These are phyloP conservation scores for Trypanosoma avium DNA, from an alignment of 208 protist species.

Conservation along the genomic window DNA sequence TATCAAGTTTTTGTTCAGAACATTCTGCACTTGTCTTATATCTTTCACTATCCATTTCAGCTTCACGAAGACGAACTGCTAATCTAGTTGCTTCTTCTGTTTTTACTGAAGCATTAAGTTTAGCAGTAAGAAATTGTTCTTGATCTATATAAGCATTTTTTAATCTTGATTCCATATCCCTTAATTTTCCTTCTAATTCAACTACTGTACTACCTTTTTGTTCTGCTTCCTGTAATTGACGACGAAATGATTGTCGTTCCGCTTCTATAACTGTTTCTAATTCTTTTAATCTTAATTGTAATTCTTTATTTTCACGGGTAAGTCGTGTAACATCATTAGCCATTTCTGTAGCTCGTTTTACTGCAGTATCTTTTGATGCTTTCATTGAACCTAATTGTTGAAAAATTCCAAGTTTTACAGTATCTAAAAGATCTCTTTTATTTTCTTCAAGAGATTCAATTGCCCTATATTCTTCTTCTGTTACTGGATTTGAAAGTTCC, in stretches of 20 bases:
- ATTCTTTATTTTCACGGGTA: slow-evolving; percentile 50
- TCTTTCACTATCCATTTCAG: slow-evolving; percentile 73
- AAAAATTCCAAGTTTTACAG: slow-evolving; percentile 83
- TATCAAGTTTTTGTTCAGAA: slow-evolving; percentile 88
- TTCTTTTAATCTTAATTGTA: slow-evolving; percentile 57
- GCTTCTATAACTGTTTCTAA: slow-evolving; percentile 35
- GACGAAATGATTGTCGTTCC: slow-evolving; percentile 35
- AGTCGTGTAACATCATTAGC: slow-evolving; percentile 40
- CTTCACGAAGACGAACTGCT: slow-evolving; percentile 70
- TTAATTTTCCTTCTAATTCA: slow-evolving; percentile 66
- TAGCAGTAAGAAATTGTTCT: slow-evolving; percentile 80
- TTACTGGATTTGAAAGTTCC: slow-evolving; percentile 72
- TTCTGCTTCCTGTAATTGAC: slow-evolving; percentile 36
- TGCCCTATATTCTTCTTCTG: slow-evolving; percentile 69
- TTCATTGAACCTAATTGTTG: slow-evolving; percentile 66
- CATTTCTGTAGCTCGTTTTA: slow-evolving; percentile 58
- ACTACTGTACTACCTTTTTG: slow-evolving; percentile 43
- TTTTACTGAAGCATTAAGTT: slow-evolving; percentile 78
- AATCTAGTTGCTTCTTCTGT: slow-evolving; percentile 83
- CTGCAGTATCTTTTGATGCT: slow-evolving; percentile 50
- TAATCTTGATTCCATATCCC: slow-evolving; percentile 54
- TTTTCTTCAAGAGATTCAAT: slow-evolving; percentile 66
- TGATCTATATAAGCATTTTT: slow-evolving; percentile 63
- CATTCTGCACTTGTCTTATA: slow-evolving; percentile 82
- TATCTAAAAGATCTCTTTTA: slow-evolving; percentile 77